Conservation (phyloP, 345 rosid species). For the Kandelia obovata region DNA sequence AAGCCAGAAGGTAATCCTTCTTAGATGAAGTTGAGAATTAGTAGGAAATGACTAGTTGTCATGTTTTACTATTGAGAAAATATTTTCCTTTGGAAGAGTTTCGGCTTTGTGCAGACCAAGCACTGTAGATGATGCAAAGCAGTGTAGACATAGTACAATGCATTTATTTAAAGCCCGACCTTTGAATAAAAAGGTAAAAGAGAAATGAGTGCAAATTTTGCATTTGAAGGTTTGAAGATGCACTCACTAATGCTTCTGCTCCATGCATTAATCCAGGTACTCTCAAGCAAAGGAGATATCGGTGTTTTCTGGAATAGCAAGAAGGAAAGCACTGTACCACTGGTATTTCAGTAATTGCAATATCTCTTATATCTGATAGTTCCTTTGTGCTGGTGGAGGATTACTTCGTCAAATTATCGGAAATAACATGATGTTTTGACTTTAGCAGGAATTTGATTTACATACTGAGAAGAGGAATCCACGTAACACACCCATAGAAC, state of each 20-base stretch:
- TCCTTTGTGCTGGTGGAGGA: background rate
- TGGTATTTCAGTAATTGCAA: conserved; percentile 40
- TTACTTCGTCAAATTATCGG: conserved; percentile 13
- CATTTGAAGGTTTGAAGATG: conserved; percentile 13
- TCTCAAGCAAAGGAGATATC: conserved; percentile 75
- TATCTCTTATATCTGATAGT: conserved; percentile 1
- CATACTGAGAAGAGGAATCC: conserved; percentile 52
- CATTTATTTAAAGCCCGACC: conserved; percentile 64
- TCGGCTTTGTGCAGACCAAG: conserved; percentile 38
- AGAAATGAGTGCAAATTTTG: conserved; percentile 6
- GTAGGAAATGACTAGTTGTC: conserved; percentile 4
- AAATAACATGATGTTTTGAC: conserved; percentile 10
- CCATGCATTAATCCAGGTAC: conserved; percentile 44
- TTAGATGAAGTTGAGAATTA: background rate
- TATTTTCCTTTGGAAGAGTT: conserved; percentile 10
- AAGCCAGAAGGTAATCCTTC: conserved; percentile 49
- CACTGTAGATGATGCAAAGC: conserved; percentile 35
- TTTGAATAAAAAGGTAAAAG: conserved; percentile 63
- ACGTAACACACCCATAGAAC: conserved; percentile 67
- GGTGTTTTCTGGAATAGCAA: conserved; percentile 67
- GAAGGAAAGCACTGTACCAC: conserved; percentile 70
- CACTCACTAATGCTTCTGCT: background rate
- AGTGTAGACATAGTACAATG: conserved; percentile 31
- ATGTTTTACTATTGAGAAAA: conserved; percentile 10
- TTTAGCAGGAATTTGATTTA: conserved; percentile 69